Base-by-base conservation (phyloP, 164 flowering plant genomes). In the Piper betle region DNA sequence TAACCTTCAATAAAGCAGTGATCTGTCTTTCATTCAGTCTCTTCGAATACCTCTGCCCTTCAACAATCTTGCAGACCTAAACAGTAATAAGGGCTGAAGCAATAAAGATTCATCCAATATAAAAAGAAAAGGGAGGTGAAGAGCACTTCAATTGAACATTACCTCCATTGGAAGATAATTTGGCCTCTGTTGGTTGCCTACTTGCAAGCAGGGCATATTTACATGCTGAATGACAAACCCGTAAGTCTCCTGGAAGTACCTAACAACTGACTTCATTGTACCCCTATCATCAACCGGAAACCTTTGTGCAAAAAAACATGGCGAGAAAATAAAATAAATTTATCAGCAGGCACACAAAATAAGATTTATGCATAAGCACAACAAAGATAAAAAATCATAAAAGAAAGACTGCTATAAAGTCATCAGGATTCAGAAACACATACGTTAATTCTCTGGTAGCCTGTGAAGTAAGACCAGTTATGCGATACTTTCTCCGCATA, bases 121-220 rank as follows among this genome's bases (percentile, higher is more conserved):
- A 60, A 19, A 4, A 40, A 19, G 19, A 19, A 4, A 38, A 6
- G 16, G 43, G 11, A 20, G 1, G 20, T 4, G 16, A 40, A 6
- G 18, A 37, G 10, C 2, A n/a, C 17, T 42, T 15, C 18, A 41
- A 17, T 1, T 16, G 37, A 58, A 48, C 4, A 9, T 33, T 4
- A 93, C 98, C 96, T 93, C 99, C 97, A 93, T 93, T 0, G 99
- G 99, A 62, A 93, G 72, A 70, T 90, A 93, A 68, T 88, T 93
- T 18, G 97, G 92, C 55, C 97, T 81, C 61, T 88, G 85, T 58
- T 72, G 79, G 65, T 82, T 93, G 33, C 99, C 99, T 42, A 93
- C 99, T 93, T 88, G 97, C n/a, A 93, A 73, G 65, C 99, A 93
- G 18, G 99, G 99, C 87, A 82, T 85, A 5, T 82, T 91, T 0